Base-by-base conservation (phyloP, 495 filamentous ascomycete species). In the Lichina pygmaea region DNA sequence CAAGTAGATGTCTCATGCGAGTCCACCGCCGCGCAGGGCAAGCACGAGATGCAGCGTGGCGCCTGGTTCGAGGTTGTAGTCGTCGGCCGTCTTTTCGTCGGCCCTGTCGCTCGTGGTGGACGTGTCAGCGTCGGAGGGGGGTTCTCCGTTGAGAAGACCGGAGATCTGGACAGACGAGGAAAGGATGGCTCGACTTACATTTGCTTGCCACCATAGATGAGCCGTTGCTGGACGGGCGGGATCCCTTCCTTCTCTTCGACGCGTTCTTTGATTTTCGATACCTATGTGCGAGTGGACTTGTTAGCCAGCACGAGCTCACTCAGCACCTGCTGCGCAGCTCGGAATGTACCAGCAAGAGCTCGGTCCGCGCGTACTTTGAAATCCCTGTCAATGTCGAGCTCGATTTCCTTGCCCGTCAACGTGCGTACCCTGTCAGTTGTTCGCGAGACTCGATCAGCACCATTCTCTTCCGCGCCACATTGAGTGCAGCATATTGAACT, bases 241-340 rank as follows among this genome's bases (percentile, higher is more conserved):
- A 97, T 95, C 30, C 89, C 89, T 60, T 95, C 91, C 58, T 93
- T 93, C 64, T 95, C 89, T 59, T 97, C 89, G 34, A 97, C 89
- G 49, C 82, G 81, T 65, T 95, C 91, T 66, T 97, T 97, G 66
- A 97, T 93, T 52, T 79, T 72, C 40, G 80, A 77, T 54, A 95
- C 81, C 84, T 92, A 49, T 8, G 36, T 8, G 11, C 42, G 12
- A 4, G 17, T 40, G 3, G 12, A 40, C 15, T 1, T n/a, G 38
- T 40, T 40, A 40, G 12, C 38, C 4, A 4, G 12, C 38, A n/a
- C 15, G 3, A 4, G 4, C 38, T 16, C 12, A 1, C 38, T n/a
- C 38, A n/a, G 4, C 38, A 40, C 15, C 2, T 40, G 38, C 38
- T 40, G 38, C 1, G 4, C 24, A 24, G 24, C 24, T 24, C 24